phyloP scores from a whole-genome alignment of 169 alveolate species.

The Cyclospora cayetanensis region DNA sequence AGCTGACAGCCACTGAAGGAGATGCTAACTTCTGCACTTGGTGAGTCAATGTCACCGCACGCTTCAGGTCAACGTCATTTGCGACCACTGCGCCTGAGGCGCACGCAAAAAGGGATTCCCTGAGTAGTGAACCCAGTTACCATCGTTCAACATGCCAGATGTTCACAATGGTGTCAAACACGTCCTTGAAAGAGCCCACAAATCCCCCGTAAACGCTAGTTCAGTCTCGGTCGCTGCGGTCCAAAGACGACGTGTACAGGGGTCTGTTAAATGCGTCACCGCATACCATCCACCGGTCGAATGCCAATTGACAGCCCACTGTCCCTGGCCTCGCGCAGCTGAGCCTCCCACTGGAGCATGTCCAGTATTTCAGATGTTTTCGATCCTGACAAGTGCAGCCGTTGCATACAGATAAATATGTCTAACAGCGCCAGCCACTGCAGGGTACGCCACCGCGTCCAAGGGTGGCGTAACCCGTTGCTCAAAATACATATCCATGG shows the following conservation, averaged over 20 bases:
- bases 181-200: too few relatives aligned
- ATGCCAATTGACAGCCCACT: neutral
- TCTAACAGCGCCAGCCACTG: neutral
- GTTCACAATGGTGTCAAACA: too few relatives aligned
- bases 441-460: too few relatives aligned
- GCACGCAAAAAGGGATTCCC: neutral
- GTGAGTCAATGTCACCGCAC: conserved; percentile 93
- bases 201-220: too few relatives aligned
- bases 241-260: too few relatives aligned
- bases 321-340: conserved; percentile 16
- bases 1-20: conserved; percentile 86
- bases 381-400: conserved; percentile 82
- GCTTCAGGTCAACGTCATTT: conserved; percentile 92
- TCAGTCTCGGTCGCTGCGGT: too few relatives aligned
- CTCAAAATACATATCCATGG: neutral
- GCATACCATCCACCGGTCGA: conserved; percentile 58
- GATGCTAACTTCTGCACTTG: conserved; percentile 89
- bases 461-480: neutral
- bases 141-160: too few relatives aligned
- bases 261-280: neutral
- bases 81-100: conserved; percentile 85
- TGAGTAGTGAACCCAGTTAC: too few relatives aligned
- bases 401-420: neutral
- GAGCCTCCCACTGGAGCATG: conserved; percentile 72
- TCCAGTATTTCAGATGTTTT: conserved; percentile 87